phyloP scores from a whole-genome alignment of 352 stramenopile genomes.

The Blastocystis sp. region DNA sequence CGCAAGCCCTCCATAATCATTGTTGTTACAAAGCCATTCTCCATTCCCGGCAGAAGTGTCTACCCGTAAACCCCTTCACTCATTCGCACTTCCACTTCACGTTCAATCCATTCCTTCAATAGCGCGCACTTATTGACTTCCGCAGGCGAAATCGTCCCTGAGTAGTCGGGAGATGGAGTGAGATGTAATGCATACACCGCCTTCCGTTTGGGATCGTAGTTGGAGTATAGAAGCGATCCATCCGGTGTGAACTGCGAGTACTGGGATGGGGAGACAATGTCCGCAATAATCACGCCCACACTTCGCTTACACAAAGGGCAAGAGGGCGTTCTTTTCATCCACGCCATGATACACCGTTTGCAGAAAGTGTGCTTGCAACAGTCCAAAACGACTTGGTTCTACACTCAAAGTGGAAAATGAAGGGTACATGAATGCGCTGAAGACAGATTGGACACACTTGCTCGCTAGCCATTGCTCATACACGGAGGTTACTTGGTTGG shows the following conservation, averaged over 20 bases:
- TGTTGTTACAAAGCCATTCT: slow-evolving; percentile 17
- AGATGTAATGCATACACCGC: slow-evolving; percentile 46
- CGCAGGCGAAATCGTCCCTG: background rate
- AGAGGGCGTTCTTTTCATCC: slow-evolving; percentile 25
- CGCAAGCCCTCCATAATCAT: background rate
- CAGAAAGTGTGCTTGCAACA: slow-evolving; percentile 66
- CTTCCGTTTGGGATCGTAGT: slow-evolving; percentile 34
- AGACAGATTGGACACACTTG: slow-evolving; percentile 43
- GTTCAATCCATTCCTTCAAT: slow-evolving; percentile 48
- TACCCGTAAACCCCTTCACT: background rate
- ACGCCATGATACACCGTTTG: slow-evolving; percentile 60
- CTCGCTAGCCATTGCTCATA: slow-evolving; percentile 8
- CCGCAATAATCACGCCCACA: slow-evolving; percentile 14
- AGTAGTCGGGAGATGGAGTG: slow-evolving; percentile 16
- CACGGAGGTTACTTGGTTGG: background rate
- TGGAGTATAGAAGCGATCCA: slow-evolving; percentile 28
- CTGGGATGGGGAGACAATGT: slow-evolving; percentile 47
- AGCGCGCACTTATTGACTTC: background rate
- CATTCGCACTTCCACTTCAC: slow-evolving; percentile 28
- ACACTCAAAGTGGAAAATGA: background rate
- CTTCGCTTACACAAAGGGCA: slow-evolving; percentile 57
- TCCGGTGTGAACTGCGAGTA: slow-evolving; percentile 56
- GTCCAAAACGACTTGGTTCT: slow-evolving; percentile 59
- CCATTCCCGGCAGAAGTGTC: slow-evolving; percentile 48
- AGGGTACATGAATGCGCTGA: slow-evolving; percentile 6